These are phyloP conservation scores for Botrytis squamosa DNA, from an alignment of 2,329 filamentous ascomycete genomes.

Conservation along the genomic window DNA sequence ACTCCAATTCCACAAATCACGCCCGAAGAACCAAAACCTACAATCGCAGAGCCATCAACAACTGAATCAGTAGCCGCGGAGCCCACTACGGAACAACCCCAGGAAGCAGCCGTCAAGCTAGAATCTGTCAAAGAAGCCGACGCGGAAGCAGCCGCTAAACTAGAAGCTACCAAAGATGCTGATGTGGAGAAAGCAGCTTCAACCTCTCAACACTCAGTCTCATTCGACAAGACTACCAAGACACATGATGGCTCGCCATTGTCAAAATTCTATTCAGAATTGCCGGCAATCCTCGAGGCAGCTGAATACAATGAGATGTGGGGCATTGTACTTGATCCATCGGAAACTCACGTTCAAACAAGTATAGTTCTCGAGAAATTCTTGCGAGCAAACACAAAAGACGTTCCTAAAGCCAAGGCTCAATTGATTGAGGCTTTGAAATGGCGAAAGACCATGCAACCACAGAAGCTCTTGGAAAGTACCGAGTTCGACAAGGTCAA, in stretches of 20 bases:
- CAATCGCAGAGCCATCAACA: not conserved
- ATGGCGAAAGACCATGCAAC: slow-evolving; percentile 78
- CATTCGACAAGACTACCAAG: slow-evolving; percentile 19
- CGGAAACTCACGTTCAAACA: slow-evolving; percentile 62
- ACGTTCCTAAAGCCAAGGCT: slow-evolving; percentile 69
- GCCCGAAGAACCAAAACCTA: slow-evolving; percentile 6
- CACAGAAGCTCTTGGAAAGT: slow-evolving; percentile 62
- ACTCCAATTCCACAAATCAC: not conserved
- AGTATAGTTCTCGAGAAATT: slow-evolving; percentile 90
- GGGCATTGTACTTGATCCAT: slow-evolving; percentile 64
- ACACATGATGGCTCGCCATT: slow-evolving; percentile 42
- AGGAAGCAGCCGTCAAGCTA: slow-evolving; percentile 6
- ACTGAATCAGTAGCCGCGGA: not conserved
- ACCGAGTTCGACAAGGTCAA: slow-evolving; percentile 63
- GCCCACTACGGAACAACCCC: not conserved
- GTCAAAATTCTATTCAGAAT: slow-evolving; percentile 54
- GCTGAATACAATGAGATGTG: slow-evolving; percentile 77
- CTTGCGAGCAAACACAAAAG: slow-evolving; percentile 81
- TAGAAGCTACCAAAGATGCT: slow-evolving; percentile 10
- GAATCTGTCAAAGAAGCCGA: slow-evolving; percentile 8
- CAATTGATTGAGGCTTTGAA: slow-evolving; percentile 77
- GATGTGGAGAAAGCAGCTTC: slow-evolving; percentile 6
- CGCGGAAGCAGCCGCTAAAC: slow-evolving; percentile 15
- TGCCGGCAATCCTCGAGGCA: slow-evolving; percentile 57
- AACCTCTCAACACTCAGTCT: slow-evolving; percentile 9